Conservation (phyloP, 2,329 filamentous ascomycete species). For the Chaetothyriales sp. region DNA sequence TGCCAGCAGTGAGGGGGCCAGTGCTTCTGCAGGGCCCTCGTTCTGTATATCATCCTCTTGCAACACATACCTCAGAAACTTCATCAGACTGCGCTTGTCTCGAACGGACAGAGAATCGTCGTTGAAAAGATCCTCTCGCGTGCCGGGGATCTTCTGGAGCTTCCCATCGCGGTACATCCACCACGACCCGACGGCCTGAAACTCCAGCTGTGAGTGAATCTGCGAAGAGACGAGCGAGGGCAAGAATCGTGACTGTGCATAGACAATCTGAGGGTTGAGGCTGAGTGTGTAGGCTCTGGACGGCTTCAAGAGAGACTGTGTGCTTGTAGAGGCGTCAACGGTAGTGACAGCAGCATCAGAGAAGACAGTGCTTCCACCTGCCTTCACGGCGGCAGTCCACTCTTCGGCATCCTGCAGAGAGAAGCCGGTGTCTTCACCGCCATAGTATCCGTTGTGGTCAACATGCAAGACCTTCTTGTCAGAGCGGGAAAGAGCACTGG, state of each 20-base stretch:
- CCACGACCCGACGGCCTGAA: conserved; percentile 83
- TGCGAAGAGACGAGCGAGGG: conserved; percentile 74
- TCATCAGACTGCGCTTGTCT: conserved; percentile 78
- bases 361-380: conserved; percentile 20
- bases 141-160: conserved; percentile 65
- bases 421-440: conserved; percentile 69
- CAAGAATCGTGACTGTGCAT: conserved; percentile 64
- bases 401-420: conserved; percentile 65
- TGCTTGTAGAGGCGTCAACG: conserved; percentile 14
- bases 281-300: conserved; percentile 69
- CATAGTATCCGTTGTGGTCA: conserved; percentile 78
- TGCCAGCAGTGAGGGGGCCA: conserved; percentile 39
- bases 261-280: conserved; percentile 72
- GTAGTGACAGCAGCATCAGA: conserved; percentile 23
- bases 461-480: conserved; percentile 83
- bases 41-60: conserved; percentile 43
- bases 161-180: conserved; percentile 47
- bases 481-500: conserved; percentile 80
- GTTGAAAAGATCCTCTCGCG: conserved; percentile 80
- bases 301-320: conserved; percentile 36
- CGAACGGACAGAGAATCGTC: conserved; percentile 60
- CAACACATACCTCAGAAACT: conserved; percentile 76
- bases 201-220: conserved; percentile 79
- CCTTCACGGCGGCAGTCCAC: conserved; percentile 39
- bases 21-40: conserved; percentile 37